Percentiles rank a stretch among this genome's conserved stretches.
Evolutionary conservation across 441 rosid genomes (phyloP).

Genomic region (Rhodomyrtus psidioides): DNA sequence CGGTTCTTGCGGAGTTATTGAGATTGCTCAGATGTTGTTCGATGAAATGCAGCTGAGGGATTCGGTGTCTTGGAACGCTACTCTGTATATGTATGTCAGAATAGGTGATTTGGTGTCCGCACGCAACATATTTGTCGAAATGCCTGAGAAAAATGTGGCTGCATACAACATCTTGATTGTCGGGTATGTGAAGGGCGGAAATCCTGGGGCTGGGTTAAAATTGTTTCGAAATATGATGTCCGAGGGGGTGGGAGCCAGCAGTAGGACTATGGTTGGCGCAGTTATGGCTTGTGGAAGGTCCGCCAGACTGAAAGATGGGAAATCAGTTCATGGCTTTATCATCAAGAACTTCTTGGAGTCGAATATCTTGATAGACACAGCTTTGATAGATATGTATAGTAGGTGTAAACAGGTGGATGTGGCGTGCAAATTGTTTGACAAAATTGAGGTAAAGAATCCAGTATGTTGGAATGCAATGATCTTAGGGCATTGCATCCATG

Average conservation of each 20-base stretch:
- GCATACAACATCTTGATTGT: constrained; percentile 47
- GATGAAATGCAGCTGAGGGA: constrained; percentile 32
- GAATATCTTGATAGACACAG: constrained; percentile 25
- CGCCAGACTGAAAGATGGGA: constrained; percentile 43
- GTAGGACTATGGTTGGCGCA: constrained; percentile 19
- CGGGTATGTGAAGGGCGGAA: constrained; percentile 31
- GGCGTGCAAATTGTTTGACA: constrained; percentile 35
- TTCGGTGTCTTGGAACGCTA: constrained; percentile 37
- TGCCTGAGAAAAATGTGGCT: constrained; percentile 26
- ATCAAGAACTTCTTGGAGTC: constrained; percentile 17
- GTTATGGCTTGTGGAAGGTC: constrained; percentile 44
- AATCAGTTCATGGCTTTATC: constrained; percentile 41
- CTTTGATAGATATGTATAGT: constrained; percentile 43
- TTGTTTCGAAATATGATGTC: constrained; percentile 35
- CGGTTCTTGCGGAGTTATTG: constrained; percentile 24
- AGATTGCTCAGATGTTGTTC: constrained; percentile 30
- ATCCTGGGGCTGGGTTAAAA: constrained; percentile 38
- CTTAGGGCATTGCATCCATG: constrained; percentile 50
- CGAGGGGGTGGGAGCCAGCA: constrained; percentile 20
- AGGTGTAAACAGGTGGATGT: constrained; percentile 34
- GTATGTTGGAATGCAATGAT: constrained; percentile 58
- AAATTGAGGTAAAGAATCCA: constrained; percentile 19
- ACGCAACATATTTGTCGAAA: constrained; percentile 30
- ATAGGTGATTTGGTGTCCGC: constrained; percentile 20
- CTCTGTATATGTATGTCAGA: constrained; percentile 12